phyloP scores from a whole-genome alignment of 2,329 filamentous ascomycete genomes.

The Blastomyces silverae region DNA sequence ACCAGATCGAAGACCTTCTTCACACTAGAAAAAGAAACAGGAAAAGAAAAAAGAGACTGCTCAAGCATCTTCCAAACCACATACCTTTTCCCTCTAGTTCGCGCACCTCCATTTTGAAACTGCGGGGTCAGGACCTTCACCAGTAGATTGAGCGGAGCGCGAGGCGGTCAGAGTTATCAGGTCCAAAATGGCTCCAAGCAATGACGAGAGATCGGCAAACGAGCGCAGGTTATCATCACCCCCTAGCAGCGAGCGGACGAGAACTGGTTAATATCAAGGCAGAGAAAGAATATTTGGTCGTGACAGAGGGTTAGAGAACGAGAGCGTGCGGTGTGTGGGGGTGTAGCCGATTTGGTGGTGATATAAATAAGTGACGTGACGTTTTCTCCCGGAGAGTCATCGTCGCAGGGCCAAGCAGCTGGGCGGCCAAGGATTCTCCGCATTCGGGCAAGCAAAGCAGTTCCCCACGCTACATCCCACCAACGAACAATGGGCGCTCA shows the following conservation, averaged over 20 bases:
- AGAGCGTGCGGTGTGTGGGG: too few relatives aligned
- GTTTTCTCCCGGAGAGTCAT: background rate
- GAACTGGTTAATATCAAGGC: background rate
- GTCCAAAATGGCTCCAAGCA: background rate
- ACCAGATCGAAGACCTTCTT: background rate
- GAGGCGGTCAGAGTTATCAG: background rate
- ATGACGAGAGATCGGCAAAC: conserved; percentile 7
- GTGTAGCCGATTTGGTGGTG: background rate
- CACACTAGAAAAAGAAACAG: background rate
- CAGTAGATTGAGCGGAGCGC: background rate
- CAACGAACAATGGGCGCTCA: background rate
- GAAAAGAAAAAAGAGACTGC: background rate
- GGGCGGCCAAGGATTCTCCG: conserved; percentile 11
- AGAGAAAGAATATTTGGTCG: background rate
- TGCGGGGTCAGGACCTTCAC: background rate
- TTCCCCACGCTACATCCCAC: too few relatives aligned
- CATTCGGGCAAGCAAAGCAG: conserved; percentile 7
- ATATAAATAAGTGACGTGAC: background rate
- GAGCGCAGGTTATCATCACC: background rate
- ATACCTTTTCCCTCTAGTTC: conserved; percentile 20
- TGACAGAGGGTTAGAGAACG: background rate
- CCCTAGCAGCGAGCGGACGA: background rate
- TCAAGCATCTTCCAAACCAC: background rate
- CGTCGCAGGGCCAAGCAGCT: conserved; percentile 1
- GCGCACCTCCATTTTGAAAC: conserved; percentile 19